Conservation (phyloP, 768 basidiomycete species). For the Tremella fuciformis region DNA sequence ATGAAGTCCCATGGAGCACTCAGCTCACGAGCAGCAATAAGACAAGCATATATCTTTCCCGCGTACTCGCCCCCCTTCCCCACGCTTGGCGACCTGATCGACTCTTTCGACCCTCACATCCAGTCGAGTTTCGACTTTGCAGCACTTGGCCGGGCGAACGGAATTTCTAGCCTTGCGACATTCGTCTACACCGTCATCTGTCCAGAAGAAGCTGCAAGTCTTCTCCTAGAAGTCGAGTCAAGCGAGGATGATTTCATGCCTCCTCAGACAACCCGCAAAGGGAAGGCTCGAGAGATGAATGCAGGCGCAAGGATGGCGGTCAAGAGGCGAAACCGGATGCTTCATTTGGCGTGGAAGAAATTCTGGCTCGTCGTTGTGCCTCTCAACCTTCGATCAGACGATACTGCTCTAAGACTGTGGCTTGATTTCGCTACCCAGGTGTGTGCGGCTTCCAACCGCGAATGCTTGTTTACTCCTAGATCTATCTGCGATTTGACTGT, state of each 20-base stretch:
- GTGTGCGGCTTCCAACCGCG: constrained; percentile 5
- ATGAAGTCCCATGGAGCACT: neutral
- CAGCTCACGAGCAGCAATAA: constrained; percentile 12
- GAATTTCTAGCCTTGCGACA: constrained; percentile 30
- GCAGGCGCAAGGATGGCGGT: constrained; percentile 9
- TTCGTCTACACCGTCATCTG: constrained; percentile 31
- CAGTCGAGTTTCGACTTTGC: constrained; percentile 12
- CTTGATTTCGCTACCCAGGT: constrained; percentile 42
- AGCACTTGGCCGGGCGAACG: constrained; percentile 5
- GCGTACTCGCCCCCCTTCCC: constrained; percentile 24
- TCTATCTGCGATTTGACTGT: constrained; percentile 18
- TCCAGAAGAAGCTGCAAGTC: constrained; percentile 30
- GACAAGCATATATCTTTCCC: constrained; percentile 32
- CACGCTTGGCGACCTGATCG: constrained; percentile 14
- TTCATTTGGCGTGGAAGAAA: constrained; percentile 34
- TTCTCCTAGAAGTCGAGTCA: constrained; percentile 8
- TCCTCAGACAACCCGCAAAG: neutral
- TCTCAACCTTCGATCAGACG: constrained; percentile 15
- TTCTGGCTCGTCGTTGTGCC: constrained; percentile 39
- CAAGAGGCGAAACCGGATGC: constrained; percentile 27
- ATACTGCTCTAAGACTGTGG: constrained; percentile 31
- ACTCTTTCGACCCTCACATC: constrained; percentile 16
- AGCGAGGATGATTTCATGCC: constrained; percentile 4
- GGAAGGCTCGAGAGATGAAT: constrained; percentile 6
- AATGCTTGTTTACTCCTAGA: constrained; percentile 9